Conservation (phyloP, 192 early-diverging fungal genomes). For the Paraglomus occultum region DNA sequence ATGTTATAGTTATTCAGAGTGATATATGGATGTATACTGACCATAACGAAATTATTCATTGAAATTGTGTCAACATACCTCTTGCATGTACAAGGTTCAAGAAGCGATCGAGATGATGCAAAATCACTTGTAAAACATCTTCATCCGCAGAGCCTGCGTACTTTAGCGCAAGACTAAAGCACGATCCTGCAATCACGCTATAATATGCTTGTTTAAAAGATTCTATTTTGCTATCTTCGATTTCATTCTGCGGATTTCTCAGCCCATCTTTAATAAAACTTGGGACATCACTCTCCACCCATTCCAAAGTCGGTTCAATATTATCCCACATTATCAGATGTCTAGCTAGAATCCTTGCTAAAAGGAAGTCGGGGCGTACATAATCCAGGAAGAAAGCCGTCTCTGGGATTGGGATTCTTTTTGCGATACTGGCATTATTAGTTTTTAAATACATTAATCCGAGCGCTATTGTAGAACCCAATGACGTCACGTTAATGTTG, state of each 20-base stretch:
- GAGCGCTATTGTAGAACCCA: slow-evolving; percentile 77
- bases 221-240: slow-evolving; percentile 37
- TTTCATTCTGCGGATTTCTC: slow-evolving; percentile 20
- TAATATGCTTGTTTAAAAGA: slow-evolving; percentile 60
- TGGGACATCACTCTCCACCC: slow-evolving; percentile 67
- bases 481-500: slow-evolving; percentile 53
- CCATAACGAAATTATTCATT: neutral
- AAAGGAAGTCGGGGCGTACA: slow-evolving; percentile 68
- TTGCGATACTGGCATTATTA: slow-evolving; percentile 63
- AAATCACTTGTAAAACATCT: slow-evolving; percentile 46
- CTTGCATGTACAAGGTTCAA: slow-evolving; percentile 31
- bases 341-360: slow-evolving; percentile 64
- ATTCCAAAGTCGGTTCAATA: slow-evolving; percentile 59
- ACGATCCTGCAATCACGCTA: slow-evolving; percentile 64
- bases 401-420: slow-evolving; percentile 60
- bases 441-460: slow-evolving; percentile 84
- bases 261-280: slow-evolving; percentile 46
- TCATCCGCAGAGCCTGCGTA: slow-evolving; percentile 62
- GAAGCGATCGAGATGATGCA: slow-evolving; percentile 57
- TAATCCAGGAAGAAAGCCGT: slow-evolving; percentile 60
- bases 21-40: no score
- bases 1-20: slow-evolving; percentile 5
- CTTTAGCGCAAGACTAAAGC: slow-evolving; percentile 64
- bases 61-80: slow-evolving; percentile 37
- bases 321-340: slow-evolving; percentile 76